phyloP scores from a whole-genome alignment of 805 yeast species.

The Kodamaea kaohsiungensis region DNA sequence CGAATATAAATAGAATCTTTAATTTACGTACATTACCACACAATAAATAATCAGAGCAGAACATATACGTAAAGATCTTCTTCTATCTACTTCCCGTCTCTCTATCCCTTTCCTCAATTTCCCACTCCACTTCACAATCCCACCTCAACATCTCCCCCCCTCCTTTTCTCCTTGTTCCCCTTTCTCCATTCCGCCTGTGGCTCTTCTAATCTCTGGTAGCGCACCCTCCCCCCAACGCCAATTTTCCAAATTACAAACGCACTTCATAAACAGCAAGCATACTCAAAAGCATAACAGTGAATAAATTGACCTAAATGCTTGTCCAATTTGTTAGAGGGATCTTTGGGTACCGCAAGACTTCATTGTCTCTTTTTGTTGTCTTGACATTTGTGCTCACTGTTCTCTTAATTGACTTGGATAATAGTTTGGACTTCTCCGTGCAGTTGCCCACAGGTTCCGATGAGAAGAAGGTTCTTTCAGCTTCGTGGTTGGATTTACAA shows the following conservation, averaged over 20 bases:
- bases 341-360: slow-evolving; percentile 73
- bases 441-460: slow-evolving; percentile 45
- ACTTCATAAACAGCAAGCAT: not conserved
- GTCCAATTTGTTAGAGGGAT: slow-evolving; percentile 42
- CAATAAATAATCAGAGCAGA: too few relatives aligned
- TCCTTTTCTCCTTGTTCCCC: not conserved
- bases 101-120: too few relatives aligned
- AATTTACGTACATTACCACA: too few relatives aligned
- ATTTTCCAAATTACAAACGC: not conserved
- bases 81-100: too few relatives aligned
- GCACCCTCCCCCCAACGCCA: not conserved
- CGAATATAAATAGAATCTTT: too few relatives aligned
- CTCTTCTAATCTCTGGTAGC: not conserved
- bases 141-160: not conserved
- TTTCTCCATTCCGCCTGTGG: not conserved
- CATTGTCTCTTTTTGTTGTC: slow-evolving; percentile 57
- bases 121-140: too few relatives aligned
- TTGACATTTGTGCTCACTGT: slow-evolving; percentile 47
- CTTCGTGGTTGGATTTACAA: slow-evolving; percentile 74
- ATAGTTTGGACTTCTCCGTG: slow-evolving; percentile 39
- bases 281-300: not conserved
- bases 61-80: too few relatives aligned
- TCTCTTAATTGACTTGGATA: slow-evolving; percentile 38
- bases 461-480: slow-evolving; percentile 32
- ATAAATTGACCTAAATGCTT: slow-evolving; percentile 18